Base-by-base conservation (phyloP, 2,329 filamentous ascomycete species). In the Lachnellula suecica region DNA sequence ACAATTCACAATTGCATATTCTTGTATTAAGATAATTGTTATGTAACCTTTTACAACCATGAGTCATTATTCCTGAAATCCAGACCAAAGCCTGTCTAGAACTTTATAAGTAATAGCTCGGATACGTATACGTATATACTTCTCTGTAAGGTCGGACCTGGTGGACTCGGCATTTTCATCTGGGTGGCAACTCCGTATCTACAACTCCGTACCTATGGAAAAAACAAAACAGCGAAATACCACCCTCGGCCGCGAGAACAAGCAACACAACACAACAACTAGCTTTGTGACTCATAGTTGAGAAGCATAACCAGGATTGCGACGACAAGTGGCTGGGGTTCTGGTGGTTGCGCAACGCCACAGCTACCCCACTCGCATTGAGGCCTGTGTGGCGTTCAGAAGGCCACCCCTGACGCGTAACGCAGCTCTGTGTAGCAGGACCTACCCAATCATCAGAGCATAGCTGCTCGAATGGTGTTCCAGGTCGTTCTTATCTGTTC, bases 251-350 rank as follows among this genome's bases (percentile, higher is more conserved):
- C 37, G 31, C 35, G 38, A 29, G n/a, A 34, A 23, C 13, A 47
- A 42, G 23, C 25, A 27, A 15, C 22, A 15, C n/a, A n/a, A n/a
- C n/a, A n/a, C n/a, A n/a, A n/a, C n/a, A n/a, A n/a, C n/a, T 22
- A 25, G 27, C 23, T 40, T 31, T 17, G 24, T 44, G 52, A 50
- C n/a, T 51, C 52, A 54, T 31, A 46, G 2, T 27, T 37, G 29
- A 40, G 41, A 15, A 17, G 40, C 34, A 19, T n/a, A 15, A 11
- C 34, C 24, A 38, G n/a, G 45, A 38, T 60, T 60, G 56, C 58
- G 59, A 60, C 59, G 59, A 60, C 54, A 56, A 57, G 35, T 57
- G 27, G 31, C 47, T 51, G 31, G 56, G 54, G 44, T 51, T 11
- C 37, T 35, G 15, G 15, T n/a, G 3, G 9, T 35, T 13, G 47